These are phyloP conservation scores for Closterium sp. DNA, from an alignment of 139 green algal species.

Conservation along the genomic window DNA sequence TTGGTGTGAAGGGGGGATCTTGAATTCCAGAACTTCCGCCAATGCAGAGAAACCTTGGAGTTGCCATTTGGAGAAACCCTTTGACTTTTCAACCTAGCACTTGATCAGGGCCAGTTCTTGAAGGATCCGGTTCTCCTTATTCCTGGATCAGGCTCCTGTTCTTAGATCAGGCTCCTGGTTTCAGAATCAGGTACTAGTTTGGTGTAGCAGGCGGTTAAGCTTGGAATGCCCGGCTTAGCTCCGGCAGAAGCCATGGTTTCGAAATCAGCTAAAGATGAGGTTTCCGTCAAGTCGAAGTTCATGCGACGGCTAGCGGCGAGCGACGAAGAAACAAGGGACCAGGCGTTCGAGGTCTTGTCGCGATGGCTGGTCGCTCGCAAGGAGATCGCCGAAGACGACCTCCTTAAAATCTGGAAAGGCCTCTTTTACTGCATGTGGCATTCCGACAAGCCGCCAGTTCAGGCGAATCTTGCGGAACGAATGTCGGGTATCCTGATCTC, in stretches of 20 bases:
- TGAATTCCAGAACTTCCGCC: not conserved
- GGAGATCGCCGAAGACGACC: slow-evolving; percentile 26
- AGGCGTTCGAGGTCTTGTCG: not conserved
- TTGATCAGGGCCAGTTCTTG: too few species aligned
- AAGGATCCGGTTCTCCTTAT: too few species aligned
- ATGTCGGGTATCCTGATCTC: slow-evolving; percentile 21
- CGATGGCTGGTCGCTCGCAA: not conserved
- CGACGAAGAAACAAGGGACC: slow-evolving; percentile 15
- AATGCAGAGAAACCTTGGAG: not conserved
- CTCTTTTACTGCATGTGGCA: slow-evolving; percentile 96
- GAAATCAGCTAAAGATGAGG: not conserved
- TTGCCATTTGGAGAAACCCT: not conserved
- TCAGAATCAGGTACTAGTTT: not conserved
- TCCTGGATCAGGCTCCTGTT: not conserved
- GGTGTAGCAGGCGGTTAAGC: not conserved
- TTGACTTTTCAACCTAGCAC: too few species aligned
- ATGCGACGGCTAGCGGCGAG: not conserved
- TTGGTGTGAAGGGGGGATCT: too few species aligned
- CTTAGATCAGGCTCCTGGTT: not conserved
- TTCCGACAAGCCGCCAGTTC: slow-evolving; percentile 79
- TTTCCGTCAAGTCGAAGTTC: not conserved
- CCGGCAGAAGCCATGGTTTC: not conserved
- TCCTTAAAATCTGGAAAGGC: slow-evolving; percentile 80
- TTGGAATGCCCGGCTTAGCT: not conserved
- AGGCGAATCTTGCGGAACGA: slow-evolving; percentile 62